Conservation (phyloP, 2,329 filamentous ascomycete species). For the Endoconidiophora polonica region DNA sequence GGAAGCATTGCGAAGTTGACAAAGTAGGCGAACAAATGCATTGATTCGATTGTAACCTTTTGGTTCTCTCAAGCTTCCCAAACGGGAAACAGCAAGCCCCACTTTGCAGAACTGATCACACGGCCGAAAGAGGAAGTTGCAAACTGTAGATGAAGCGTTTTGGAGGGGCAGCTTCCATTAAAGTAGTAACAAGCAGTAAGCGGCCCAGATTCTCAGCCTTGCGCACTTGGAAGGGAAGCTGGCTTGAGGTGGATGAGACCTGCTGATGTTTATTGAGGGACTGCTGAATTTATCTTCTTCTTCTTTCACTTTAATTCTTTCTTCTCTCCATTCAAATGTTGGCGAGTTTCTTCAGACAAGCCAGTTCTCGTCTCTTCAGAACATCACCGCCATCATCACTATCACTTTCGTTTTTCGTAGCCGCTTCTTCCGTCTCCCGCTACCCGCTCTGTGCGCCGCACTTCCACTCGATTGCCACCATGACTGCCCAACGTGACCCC, state of each 20-base stretch:
- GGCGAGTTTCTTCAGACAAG: slow-evolving; percentile 8
- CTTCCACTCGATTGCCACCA: slow-evolving; percentile 1
- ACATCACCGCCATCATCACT: not conserved
- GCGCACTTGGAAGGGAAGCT: too few species aligned
- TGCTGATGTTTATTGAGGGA: too few species aligned
- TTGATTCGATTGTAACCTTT: too few species aligned
- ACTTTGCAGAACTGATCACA: not conserved
- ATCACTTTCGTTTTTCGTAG: not conserved
- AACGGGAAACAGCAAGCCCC: too few species aligned
- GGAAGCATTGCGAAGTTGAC: too few species aligned
- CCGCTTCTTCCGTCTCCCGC: not conserved
- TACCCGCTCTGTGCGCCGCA: not conserved
- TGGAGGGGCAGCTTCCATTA: not conserved
- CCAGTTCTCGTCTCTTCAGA: slow-evolving; percentile 9
- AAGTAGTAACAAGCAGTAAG: not conserved
- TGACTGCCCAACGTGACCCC: slow-evolving; percentile 46
- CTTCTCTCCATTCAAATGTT: slow-evolving; percentile 7
- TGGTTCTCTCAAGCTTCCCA: too few species aligned
- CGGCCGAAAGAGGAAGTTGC: slow-evolving; percentile 12
- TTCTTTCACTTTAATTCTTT: not conserved
- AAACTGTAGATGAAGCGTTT: slow-evolving; percentile 1
- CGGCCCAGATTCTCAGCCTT: not conserved
- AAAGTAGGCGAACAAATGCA: too few species aligned
- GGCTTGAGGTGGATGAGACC: too few species aligned
- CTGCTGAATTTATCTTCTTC: not conserved